Base-by-base conservation (phyloP, 176 grass and related monocot genomes). In the Ampelocalamus luodianensis region DNA sequence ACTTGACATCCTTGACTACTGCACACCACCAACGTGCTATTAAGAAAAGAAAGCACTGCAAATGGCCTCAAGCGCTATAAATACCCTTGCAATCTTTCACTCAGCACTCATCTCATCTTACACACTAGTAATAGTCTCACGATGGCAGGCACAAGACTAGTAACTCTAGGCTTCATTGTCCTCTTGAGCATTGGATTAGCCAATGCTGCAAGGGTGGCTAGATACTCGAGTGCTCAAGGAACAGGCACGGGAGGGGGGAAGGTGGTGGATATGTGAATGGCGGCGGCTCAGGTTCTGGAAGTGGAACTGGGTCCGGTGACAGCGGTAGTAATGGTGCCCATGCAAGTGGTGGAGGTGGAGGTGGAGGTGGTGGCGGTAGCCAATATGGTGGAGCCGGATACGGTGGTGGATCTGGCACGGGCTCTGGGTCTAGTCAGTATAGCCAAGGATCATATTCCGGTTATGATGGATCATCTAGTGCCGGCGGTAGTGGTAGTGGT, bases 171-270 rank as follows among this genome's bases (percentile, higher is more conserved):
- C 7, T 80, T 89, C 16, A 40, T 89, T 54, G 78, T 89, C 18
- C 83, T 89, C 18, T 63, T 89, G 9, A 77, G 88, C 78, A 44
- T 85, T 12, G 83, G 63, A 3, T 62, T 89, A 85, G 63, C 71
- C 1, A 85, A 17, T 68, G 82, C 83, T 5, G 53, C 39, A 13
- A 74, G 87, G 53, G 77, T 89, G 42, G 49, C n/a, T 36, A 89
- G 87, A 68, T 85, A 80, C 70, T 70, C 82, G 1, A 71, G 43
- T 63, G 16, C 88, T 9, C 64, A 81, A 14, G 88, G 88, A 23
- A 45, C 18, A 0, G 83, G 83, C 18, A 70, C 78, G 0, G 88
- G 83, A 54, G 54, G 18, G 0, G 83, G 0, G 44, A 49, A 0
- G 86, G 86, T 3, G 79, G 79, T 0, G 86, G 86, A 2, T 69